Base-by-base conservation (phyloP, 2,329 filamentous ascomycete genomes). In the Aureobasidium namibiae region DNA sequence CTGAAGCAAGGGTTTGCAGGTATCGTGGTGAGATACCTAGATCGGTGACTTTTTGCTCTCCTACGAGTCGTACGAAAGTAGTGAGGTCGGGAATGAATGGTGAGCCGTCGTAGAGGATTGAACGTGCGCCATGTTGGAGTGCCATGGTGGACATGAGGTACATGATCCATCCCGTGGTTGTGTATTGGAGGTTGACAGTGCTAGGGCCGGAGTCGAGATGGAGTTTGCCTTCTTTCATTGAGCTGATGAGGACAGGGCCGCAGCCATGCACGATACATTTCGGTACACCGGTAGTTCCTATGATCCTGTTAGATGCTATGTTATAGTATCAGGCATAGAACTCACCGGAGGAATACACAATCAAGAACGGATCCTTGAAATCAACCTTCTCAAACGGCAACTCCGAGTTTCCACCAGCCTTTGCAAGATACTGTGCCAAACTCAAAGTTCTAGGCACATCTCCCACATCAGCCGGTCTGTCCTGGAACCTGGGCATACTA, bases 101-200 rank as follows among this genome's bases (percentile, higher is more conserved):
- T 9, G 85, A 90, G 3, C 90, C 90, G 68, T 95, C 90, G 69
- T 95, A 95, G n/a, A 92, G 75, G 1, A 95, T 72, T 1, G 81
- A 76, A 6, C 82, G 78, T 0, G 78, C 77, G 8, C 89, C 88
- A 39, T 78, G 73, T 1, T 87, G 65, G 8, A 92, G 75, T 4
- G 78, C 75, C 21, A 78, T 76, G 0, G 89, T 76, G 38, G 80
- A 81, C 2, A 78, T 74, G 9, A 91, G 75, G 68, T 92, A 94
- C 90, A 95, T 95, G 73, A 95, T 94, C 90, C 90, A 95, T 0
- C 88, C 87, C 0, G 87, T 90, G 4, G 80, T 82, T 0, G 80
- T 86, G 66, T 83, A 86, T 67, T 86, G 83, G 34, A 86, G 64
- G 9, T 73, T 68, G 0, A 78, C 75, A 16, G 70, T 77, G 1